These are phyloP conservation scores for Candida maesae DNA, from an alignment of 805 yeast species.

Conservation along the genomic window DNA sequence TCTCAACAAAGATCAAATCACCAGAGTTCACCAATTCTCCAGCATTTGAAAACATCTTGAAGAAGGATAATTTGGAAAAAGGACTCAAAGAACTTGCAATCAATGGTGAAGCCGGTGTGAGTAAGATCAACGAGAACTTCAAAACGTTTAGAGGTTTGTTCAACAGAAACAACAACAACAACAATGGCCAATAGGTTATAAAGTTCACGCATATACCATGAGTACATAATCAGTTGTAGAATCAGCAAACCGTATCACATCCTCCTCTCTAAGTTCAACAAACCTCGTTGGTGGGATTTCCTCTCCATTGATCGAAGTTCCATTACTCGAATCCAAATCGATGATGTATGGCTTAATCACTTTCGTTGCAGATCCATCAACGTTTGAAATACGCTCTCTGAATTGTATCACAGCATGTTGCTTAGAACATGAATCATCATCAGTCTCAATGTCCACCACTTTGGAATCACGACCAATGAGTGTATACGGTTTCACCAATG, in stretches of 20 bases:
- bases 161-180: slow-evolving; percentile 31
- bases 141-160: slow-evolving; percentile 66
- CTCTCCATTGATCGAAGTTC: slow-evolving; percentile 40
- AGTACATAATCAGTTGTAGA: slow-evolving; percentile 29
- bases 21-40: slow-evolving; percentile 24
- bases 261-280: slow-evolving; percentile 39
- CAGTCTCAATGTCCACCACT: slow-evolving; percentile 35
- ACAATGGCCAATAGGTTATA: slow-evolving; percentile 29
- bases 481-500: slow-evolving; percentile 28
- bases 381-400: no score
- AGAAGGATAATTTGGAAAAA: slow-evolving; percentile 31
- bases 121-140: slow-evolving; percentile 62
- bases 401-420: slow-evolving; percentile 51
- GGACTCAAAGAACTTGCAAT: slow-evolving; percentile 35
- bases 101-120: slow-evolving; percentile 59
- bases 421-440: slow-evolving; percentile 36
- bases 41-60: slow-evolving; percentile 26
- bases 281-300: slow-evolving; percentile 38
- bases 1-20: slow-evolving; percentile 15
- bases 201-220: slow-evolving; percentile 21
- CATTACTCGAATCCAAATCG: slow-evolving; percentile 46
- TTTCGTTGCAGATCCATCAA: no score
- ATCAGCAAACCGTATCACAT: slow-evolving; percentile 38
- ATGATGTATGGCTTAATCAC: slow-evolving; percentile 34
- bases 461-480: slow-evolving; percentile 36